Percentiles rank a stretch among this genome's conserved stretches.
Conservation (phyloP, 495 filamentous ascomycete genomes). For the Bacidia rubella region DNA sequence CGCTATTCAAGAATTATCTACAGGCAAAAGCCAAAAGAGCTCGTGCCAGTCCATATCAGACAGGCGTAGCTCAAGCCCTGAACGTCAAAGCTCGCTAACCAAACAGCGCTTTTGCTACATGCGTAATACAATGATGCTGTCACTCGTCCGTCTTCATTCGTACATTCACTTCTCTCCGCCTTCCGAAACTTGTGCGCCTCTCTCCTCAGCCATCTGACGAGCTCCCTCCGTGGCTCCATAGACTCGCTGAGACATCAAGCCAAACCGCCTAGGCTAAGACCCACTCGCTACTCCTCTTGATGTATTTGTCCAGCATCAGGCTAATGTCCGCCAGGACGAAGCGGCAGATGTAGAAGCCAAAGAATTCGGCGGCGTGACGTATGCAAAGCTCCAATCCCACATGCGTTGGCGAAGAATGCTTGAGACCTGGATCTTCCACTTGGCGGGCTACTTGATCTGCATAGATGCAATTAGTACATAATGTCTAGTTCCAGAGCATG, state of each 20-base stretch:
- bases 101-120: neutral
- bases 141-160: neutral
- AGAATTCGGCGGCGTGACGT: conserved; percentile 92
- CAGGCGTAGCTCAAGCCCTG: neutral
- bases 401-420: conserved; percentile 70
- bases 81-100: neutral
- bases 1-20: neutral
- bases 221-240: too few relatives aligned
- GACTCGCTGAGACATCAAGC: too few relatives aligned
- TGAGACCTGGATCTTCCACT: conserved; percentile 83
- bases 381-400: conserved; percentile 88
- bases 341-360: conserved; percentile 90
- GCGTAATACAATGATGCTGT: neutral
- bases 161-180: neutral
- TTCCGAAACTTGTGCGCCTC: too few relatives aligned
- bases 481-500: neutral
- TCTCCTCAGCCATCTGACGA: neutral
- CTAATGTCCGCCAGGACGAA: conserved; percentile 79
- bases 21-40: neutral
- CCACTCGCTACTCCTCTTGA: conserved; percentile 94
- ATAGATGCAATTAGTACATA: conserved; percentile 14
- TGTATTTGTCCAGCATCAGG: conserved; percentile 86
- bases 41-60: neutral
- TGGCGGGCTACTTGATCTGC: conserved; percentile 91
- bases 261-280: conserved; percentile 53